A percentile compares a stretch with the other conserved stretches of the same genome.
phyloP scores from a whole-genome alignment of 257 asterid genomes.

The Gardenia jasminoides region DNA sequence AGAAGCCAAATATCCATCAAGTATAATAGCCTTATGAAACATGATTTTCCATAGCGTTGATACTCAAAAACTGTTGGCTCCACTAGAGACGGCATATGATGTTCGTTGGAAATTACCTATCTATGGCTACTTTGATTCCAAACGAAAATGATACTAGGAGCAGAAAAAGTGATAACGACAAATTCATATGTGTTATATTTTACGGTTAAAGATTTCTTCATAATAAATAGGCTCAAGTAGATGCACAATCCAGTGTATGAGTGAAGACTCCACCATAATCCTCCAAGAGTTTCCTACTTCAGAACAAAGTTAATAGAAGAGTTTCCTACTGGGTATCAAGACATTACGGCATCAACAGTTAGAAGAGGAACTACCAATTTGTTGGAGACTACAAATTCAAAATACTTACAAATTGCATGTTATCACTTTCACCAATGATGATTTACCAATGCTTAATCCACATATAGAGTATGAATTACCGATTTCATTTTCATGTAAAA shows the following conservation, averaged over 20 bases:
- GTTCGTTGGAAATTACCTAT: not conserved
- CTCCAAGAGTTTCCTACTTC: not conserved
- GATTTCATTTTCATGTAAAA: not conserved
- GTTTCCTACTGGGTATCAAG: no score
- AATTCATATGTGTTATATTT: no score
- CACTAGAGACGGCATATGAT: no score
- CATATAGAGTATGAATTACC: not conserved
- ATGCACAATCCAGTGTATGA: not conserved
- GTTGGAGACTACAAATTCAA: not conserved
- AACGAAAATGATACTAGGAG: not conserved
- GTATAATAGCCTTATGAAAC: no score
- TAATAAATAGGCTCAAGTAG: not conserved
- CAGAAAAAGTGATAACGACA: not conserved
- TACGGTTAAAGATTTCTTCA: not conserved
- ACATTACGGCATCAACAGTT: no score
- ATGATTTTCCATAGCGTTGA: no score
- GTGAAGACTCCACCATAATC: not conserved
- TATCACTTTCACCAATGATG: not conserved
- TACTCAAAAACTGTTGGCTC: no score
- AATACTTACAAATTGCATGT: not conserved
- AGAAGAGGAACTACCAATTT: not conserved
- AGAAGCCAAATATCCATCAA: no score
- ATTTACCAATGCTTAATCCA: not conserved
- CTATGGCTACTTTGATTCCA: not conserved
- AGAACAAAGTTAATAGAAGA: no score